Evolutionary conservation across 2,329 filamentous ascomycete species (phyloP).

Genomic region (Fonsecaea pedrosoi): DNA sequence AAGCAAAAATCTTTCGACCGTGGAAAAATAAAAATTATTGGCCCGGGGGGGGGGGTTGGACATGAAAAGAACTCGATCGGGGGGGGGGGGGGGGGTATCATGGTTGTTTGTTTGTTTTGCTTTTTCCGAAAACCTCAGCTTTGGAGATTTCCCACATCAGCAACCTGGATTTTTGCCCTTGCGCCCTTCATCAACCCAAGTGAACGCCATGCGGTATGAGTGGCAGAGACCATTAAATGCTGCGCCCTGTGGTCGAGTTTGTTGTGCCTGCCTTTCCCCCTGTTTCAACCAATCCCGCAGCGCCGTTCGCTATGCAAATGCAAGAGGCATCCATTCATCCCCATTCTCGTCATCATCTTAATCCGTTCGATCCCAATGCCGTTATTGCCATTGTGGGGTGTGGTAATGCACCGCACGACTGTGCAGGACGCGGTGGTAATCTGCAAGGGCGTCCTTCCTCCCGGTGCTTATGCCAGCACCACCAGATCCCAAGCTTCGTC

Average conservation of each 20-base stretch:
- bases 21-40: not conserved
- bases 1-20: not conserved
- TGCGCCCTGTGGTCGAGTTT: not conserved
- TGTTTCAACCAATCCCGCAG: not conserved
- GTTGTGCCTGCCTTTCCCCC: not conserved
- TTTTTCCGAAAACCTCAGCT: not conserved
- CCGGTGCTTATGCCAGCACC: not conserved
- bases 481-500: slow-evolving; percentile 6
- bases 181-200: slow-evolving; percentile 4
- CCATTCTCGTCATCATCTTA: not conserved
- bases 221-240: not conserved
- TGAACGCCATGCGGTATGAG: slow-evolving; percentile 15
- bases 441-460: not conserved
- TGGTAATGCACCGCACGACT: not conserved
- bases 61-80: not conserved
- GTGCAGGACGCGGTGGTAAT: not conserved
- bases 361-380: not conserved
- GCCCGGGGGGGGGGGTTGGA: not conserved
- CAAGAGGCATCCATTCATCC: slow-evolving; percentile 1
- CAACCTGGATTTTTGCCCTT: not conserved
- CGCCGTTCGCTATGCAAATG: slow-evolving; percentile 29
- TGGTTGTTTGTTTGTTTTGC: not conserved
- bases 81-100: slow-evolving; percentile 1
- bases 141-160: not conserved
- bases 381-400: not conserved